A percentile compares a stretch with the other conserved stretches of the same genome.
Evolutionary conservation across 352 stramenopile species (phyloP).

Genomic region (Phytophthora tentaculata): DNA sequence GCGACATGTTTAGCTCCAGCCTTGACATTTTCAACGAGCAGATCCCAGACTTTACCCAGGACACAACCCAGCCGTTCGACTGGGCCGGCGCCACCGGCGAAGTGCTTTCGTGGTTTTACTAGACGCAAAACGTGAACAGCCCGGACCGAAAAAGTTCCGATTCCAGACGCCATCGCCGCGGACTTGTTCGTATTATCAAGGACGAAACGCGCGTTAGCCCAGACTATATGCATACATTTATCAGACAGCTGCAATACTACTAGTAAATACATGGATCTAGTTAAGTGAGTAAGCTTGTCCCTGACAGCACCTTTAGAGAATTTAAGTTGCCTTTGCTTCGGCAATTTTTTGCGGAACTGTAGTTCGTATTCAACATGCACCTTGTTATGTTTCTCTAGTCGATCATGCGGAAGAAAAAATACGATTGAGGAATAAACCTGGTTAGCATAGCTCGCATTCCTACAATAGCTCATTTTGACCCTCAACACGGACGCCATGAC

Average conservation of each 20-base stretch:
- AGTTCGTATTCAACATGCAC: slow-evolving; percentile 1
- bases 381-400: slow-evolving; percentile 17
- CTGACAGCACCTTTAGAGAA: too few relatives aligned
- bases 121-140: slow-evolving; percentile 18
- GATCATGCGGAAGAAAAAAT: too few relatives aligned
- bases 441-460: too few relatives aligned
- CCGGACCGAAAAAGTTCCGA: slow-evolving; percentile 4
- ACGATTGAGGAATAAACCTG: too few relatives aligned
- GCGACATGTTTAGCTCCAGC: slow-evolving; percentile 21
- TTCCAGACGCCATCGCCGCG: slow-evolving; percentile 9
- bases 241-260: slow-evolving; percentile 13
- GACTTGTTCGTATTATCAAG: slow-evolving; percentile 16
- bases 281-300: slow-evolving; percentile 8
- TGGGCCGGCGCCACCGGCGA: slow-evolving; percentile 34
- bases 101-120: slow-evolving; percentile 46
- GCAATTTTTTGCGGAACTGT: not conserved
- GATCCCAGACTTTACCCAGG: slow-evolving; percentile 40
- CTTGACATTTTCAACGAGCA: slow-evolving; percentile 40
- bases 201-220: slow-evolving; percentile 14
- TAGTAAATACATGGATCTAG: slow-evolving; percentile 32
- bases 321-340: not conserved
- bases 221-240: slow-evolving; percentile 24
- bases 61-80: slow-evolving; percentile 27
- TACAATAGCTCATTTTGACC: too few relatives aligned
- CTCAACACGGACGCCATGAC: too few relatives aligned